A percentile compares a stretch with the other conserved stretches of the same genome.
Conservation (phyloP, 306 rosid species). For the Leucaena leucocephala region DNA sequence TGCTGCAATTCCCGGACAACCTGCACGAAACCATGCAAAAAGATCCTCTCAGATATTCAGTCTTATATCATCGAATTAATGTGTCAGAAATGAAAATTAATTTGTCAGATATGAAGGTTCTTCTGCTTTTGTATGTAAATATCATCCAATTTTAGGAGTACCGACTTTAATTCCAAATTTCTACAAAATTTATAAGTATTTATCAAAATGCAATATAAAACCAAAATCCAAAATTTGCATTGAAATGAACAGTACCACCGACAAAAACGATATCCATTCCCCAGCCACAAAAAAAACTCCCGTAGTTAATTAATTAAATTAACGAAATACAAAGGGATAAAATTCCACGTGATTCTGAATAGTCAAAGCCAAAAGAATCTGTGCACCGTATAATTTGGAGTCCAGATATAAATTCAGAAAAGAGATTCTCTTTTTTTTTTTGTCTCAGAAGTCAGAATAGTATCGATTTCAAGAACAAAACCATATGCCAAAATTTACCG, state of each 20-base stretch:
- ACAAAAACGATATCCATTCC: slow-evolving; percentile 17
- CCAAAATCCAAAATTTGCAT: neutral
- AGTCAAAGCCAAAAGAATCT: slow-evolving; percentile 46
- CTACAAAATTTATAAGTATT: too few relatives aligned
- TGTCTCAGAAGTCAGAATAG: slow-evolving; percentile 42
- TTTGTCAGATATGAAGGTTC: neutral
- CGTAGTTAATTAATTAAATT: neutral
- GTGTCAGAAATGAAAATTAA: neutral
- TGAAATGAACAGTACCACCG: neutral
- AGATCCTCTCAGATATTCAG: slow-evolving; percentile 5
- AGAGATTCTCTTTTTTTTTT: slow-evolving; percentile 21
- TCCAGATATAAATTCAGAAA: slow-evolving; percentile 36
- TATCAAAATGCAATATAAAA: neutral
- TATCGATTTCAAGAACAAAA: slow-evolving; percentile 33
- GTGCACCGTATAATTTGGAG: slow-evolving; percentile 31
- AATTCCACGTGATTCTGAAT: slow-evolving; percentile 35
- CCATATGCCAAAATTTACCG: neutral
- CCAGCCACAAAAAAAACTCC: neutral
- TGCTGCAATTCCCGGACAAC: slow-evolving; percentile 87
- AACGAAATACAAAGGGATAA: slow-evolving; percentile 35
- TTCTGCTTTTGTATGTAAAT: neutral
- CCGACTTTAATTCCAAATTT: too few relatives aligned
- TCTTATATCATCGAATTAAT: neutral
- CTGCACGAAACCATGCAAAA: slow-evolving; percentile 60
- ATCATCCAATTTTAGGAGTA: neutral